These are phyloP conservation scores for Onygenales sp. DNA, from an alignment of 2,329 filamentous ascomycete genomes.

Conservation along the genomic window DNA sequence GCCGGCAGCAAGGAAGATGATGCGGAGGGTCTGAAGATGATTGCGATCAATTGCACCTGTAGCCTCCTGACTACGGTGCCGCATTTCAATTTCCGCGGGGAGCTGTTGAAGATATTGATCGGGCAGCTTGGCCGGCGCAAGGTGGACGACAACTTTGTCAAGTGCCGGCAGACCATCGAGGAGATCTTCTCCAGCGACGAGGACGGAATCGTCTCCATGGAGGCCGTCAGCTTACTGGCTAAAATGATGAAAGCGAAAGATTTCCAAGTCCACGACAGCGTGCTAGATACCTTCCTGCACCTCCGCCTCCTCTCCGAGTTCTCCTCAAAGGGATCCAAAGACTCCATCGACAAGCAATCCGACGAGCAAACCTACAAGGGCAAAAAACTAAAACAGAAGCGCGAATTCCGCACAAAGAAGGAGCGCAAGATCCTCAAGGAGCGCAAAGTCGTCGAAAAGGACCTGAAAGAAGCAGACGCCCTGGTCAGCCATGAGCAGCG, in stretches of 20 bases:
- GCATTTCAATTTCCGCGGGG: slow-evolving; percentile 92
- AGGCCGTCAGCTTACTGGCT: slow-evolving; percentile 72
- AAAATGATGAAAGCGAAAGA: slow-evolving; percentile 93
- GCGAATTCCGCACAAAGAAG: slow-evolving; percentile 81
- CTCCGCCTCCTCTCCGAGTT: slow-evolving; percentile 84
- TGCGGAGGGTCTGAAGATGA: slow-evolving; percentile 47
- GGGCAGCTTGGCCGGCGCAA: slow-evolving; percentile 67
- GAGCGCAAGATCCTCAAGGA: slow-evolving; percentile 76
- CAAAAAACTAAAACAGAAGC: slow-evolving; percentile 63
- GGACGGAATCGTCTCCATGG: slow-evolving; percentile 77
- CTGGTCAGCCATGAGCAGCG: slow-evolving; percentile 84
- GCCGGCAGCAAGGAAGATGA: slow-evolving; percentile 20
- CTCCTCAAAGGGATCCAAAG: slow-evolving; percentile 68
- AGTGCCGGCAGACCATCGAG: slow-evolving; percentile 69
- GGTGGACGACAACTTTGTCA: slow-evolving; percentile 64
- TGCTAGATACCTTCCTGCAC: slow-evolving; percentile 84
- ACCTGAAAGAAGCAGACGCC: slow-evolving; percentile 87
- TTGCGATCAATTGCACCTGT: slow-evolving; percentile 81
- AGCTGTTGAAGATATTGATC: slow-evolving; percentile 79
- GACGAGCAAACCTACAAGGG: slow-evolving; percentile 36
- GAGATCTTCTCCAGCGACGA: slow-evolving; percentile 78
- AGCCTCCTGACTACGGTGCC: slow-evolving; percentile 71
- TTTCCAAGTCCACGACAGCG: slow-evolving; percentile 72
- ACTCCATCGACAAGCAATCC: slow-evolving; percentile 57
- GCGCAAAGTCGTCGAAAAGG: slow-evolving; percentile 78